phyloP scores from a whole-genome alignment of 208 protist species.

The Acanthamoeba sp. region DNA sequence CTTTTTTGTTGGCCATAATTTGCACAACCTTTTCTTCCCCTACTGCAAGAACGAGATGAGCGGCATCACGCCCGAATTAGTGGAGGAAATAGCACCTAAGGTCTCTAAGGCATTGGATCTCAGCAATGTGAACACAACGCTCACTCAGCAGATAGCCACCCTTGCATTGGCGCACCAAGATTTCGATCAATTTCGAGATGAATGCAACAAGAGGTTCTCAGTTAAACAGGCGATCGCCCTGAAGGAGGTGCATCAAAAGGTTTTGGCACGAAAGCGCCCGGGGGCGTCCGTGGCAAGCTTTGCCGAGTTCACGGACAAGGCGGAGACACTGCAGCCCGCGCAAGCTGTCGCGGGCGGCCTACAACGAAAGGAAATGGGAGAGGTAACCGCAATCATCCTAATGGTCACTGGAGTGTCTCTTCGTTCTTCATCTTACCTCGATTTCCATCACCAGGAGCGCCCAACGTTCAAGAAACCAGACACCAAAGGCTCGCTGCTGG shows the following conservation, averaged over 20 bases:
- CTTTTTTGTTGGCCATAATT: background rate
- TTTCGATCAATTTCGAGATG: constrained; percentile 52
- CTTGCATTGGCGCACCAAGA: constrained; percentile 15
- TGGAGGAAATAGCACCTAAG: constrained; percentile 23
- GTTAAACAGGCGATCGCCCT: constrained; percentile 15
- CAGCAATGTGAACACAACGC: background rate
- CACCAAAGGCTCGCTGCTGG: constrained; percentile 40
- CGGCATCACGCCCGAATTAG: constrained; percentile 12
- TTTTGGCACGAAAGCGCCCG: background rate
- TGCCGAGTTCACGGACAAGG: constrained; percentile 29
- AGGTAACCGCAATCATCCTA: constrained; percentile 19
- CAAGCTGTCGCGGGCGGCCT: background rate
- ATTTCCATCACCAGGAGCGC: background rate
- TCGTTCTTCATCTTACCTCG: background rate
- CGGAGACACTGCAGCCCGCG: background rate
- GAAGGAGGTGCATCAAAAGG: constrained; percentile 45
- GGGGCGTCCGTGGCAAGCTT: background rate
- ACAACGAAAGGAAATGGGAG: constrained; percentile 24
- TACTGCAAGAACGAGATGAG: background rate
- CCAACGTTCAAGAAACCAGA: constrained; percentile 49
- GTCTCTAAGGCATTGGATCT: constrained; percentile 17
- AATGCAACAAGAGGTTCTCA: constrained; percentile 30
- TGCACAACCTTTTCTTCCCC: background rate
- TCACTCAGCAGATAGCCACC: background rate
- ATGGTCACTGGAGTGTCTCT: background rate